Evolutionary conservation across 2,329 filamentous ascomycete genomes (phyloP), one percentile per base, ranked within the genome.

Genomic region (Ophiosphaerella herpotricha): DNA sequence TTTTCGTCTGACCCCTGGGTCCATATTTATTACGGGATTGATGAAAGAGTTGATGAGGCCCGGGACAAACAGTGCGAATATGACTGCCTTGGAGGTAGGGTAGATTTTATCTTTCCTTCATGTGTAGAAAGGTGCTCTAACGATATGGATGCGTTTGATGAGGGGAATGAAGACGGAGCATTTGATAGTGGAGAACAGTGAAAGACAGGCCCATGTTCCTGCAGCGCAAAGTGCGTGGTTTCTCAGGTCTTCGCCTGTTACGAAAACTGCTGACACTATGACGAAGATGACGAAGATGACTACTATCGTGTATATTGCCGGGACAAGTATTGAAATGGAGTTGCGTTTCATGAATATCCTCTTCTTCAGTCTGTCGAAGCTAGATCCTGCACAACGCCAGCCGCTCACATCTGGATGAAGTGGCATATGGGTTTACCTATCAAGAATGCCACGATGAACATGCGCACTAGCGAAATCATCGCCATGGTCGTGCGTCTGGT

Each of bases 81-180:
- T 49, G 39, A 66, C 39, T 39, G 55, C 41, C 46, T 73, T 56
- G 41, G 64, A 64, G 8, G 51, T 35, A 1, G 71, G 18, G 53
- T 73, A 76, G 23, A 75, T 45, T 41, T 59, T 64, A 43, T 75
- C 72, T 6, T 67, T 55, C 29, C 54, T 54, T 12, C 74, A 64
- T 9, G 55, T 48, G 9, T 63, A 53, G 39, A 68, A 65, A 5
- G 69, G 61, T 13, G 64, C 55, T 12, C 72, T 63, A 18, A 75
- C 64, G 7, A 70, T 61, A 40, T 75, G 73, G 24, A 70, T 64
- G 13, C 74, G 67, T 50, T 76, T 74, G 24, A 74, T 64, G 5
- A 76, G 60, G 52, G 74, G 75, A 11, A 72, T 49, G 39, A 75
- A 74, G 23, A 73, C 61, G 21, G 60, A 38, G 14, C 60, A 50